phyloP scores from a whole-genome alignment of 306 rosid species.

The Cucurbita maxima region DNA sequence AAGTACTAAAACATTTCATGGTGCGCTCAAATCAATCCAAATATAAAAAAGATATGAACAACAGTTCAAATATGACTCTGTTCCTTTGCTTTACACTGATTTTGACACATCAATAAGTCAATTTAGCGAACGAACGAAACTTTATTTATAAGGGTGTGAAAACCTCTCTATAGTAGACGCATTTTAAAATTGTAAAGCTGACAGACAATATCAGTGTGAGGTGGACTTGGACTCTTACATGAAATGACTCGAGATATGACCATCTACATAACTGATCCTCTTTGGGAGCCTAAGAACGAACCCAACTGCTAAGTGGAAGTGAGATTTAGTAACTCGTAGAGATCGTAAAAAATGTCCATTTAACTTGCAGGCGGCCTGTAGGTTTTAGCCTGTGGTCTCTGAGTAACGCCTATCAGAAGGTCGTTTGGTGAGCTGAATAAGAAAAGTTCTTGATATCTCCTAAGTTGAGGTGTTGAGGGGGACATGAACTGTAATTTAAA shows the following conservation, averaged over 20 bases:
- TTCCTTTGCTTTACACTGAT: background rate
- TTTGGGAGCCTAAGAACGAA: too few species aligned
- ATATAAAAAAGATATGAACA: background rate
- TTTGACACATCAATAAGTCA: background rate
- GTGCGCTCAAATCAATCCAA: conserved; percentile 2
- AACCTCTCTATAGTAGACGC: too few species aligned
- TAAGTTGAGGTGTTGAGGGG: background rate
- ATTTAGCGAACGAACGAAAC: too few species aligned
- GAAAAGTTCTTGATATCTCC: background rate
- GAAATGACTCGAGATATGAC: background rate
- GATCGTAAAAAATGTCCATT: too few species aligned
- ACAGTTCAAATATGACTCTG: background rate
- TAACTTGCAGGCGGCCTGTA: too few species aligned
- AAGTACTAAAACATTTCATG: background rate
- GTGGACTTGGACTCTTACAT: background rate
- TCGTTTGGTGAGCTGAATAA: background rate
- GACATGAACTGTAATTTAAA: background rate
- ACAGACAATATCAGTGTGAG: too few species aligned
- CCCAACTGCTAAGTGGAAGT: too few species aligned
- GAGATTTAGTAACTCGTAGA: too few species aligned
- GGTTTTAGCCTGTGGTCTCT: too few species aligned
- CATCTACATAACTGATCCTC: background rate
- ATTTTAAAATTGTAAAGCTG: too few species aligned
- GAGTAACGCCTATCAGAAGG: background rate
- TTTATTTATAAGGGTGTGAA: too few species aligned